phyloP scores from a whole-genome alignment of 306 rosid species.

The Vigna trinervia region DNA sequence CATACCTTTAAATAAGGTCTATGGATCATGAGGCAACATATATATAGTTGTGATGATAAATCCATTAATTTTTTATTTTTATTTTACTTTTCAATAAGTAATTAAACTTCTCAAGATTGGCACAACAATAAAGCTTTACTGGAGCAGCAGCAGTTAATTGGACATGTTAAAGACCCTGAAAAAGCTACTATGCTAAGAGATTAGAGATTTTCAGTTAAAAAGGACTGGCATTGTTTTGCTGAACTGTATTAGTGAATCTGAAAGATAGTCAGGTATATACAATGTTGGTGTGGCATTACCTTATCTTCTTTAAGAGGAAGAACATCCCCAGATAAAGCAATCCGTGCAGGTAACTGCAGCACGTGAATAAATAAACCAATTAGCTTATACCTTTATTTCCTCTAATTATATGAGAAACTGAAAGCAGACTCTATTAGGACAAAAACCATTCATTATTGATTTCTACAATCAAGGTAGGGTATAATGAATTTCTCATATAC shows the following conservation, averaged over 20 bases:
- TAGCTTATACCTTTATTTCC: slow-evolving; percentile 32
- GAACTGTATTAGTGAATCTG: background rate
- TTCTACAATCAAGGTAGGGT: slow-evolving; percentile 13
- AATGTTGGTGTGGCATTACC: slow-evolving; percentile 54
- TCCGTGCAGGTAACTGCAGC: slow-evolving; percentile 78
- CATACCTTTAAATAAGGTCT: background rate
- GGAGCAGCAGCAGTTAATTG: slow-evolving; percentile 15
- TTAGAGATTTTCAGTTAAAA: slow-evolving; percentile 20
- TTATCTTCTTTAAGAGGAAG: slow-evolving; percentile 69
- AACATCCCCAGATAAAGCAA: slow-evolving; percentile 90
- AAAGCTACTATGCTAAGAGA: slow-evolving; percentile 34
- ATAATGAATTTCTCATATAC: background rate
- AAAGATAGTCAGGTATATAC: slow-evolving; percentile 34
- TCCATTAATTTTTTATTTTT: background rate
- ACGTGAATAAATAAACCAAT: slow-evolving; percentile 48
- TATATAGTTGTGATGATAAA: background rate
- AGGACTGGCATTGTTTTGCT: background rate
- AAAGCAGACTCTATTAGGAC: slow-evolving; percentile 37
- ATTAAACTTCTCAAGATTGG: slow-evolving; percentile 1
- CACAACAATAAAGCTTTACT: slow-evolving; percentile 22
- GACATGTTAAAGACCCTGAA: slow-evolving; percentile 15
- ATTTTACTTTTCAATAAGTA: background rate
- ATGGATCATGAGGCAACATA: slow-evolving; percentile 9
- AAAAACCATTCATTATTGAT: slow-evolving; percentile 18
- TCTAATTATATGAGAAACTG: slow-evolving; percentile 24